phyloP scores from a whole-genome alignment of 768 basidiomycete species.

The Vararia minispora region DNA sequence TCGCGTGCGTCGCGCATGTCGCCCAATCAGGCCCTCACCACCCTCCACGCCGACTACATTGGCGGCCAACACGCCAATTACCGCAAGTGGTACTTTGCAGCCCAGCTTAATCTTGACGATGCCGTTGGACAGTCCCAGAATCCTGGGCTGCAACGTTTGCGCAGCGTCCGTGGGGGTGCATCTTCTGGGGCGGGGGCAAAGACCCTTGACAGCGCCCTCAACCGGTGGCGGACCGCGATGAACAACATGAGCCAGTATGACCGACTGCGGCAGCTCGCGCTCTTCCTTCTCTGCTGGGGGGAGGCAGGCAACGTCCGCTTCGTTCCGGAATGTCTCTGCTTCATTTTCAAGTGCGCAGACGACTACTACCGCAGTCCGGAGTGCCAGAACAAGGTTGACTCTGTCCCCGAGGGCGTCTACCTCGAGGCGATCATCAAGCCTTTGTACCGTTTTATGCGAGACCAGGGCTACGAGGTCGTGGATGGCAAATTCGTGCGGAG shows the following conservation, averaged over 20 bases:
- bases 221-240: constrained; percentile 97
- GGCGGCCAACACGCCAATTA: constrained; percentile 99
- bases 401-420: constrained; percentile 91
- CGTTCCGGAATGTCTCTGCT: constrained; percentile 93
- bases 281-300: constrained; percentile 96
- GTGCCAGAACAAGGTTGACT: constrained; percentile 89
- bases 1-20: constrained; percentile 98
- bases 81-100: constrained; percentile 99
- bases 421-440: constrained; percentile 89
- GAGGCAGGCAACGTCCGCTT: constrained; percentile 97
- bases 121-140: constrained; percentile 94
- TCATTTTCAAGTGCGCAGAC: constrained; percentile 99
- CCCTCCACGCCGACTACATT: constrained; percentile 97
- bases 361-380: constrained; percentile 98
- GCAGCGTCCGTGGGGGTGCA: constrained; percentile 60
- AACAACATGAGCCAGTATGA: constrained; percentile 99
- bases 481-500: constrained; percentile 92
- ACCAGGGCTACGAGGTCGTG: constrained; percentile 92
- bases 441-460: constrained; percentile 89
- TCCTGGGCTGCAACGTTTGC: constrained; percentile 82
- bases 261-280: constrained; percentile 88
- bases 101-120: constrained; percentile 97
- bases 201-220: constrained; percentile 86
- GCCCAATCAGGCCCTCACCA: constrained; percentile 90
- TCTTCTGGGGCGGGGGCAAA: constrained; percentile 50